phyloP scores from a whole-genome alignment of 805 yeast genomes.

The Metschnikowia orientalis region DNA sequence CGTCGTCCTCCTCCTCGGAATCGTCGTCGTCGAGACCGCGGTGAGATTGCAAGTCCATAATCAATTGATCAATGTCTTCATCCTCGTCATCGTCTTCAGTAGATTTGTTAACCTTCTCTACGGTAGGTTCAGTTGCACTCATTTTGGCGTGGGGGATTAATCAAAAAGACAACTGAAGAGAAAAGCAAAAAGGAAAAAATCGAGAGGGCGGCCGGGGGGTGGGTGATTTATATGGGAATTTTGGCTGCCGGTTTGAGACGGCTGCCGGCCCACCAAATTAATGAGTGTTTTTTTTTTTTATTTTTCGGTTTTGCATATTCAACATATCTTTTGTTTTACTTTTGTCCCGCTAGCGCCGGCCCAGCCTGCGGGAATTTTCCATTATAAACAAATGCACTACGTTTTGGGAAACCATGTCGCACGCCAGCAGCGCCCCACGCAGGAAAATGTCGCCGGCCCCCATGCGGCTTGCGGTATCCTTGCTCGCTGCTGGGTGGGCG shows the following conservation, averaged over 20 bases:
- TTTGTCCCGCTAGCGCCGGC: constrained; percentile 8
- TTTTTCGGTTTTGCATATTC: constrained; percentile 5
- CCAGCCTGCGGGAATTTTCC: constrained; percentile 19
- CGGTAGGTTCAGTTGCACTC: constrained; percentile 49
- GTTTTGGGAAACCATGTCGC: constrained; percentile 18
- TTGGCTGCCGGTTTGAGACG: constrained; percentile 6
- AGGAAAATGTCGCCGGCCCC: constrained; percentile 2
- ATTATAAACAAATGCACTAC: constrained; percentile 19
- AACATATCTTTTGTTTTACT: constrained; percentile 9
- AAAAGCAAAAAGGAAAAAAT: constrained; percentile 9
- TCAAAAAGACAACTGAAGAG: constrained; percentile 15
- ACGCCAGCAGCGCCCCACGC: constrained; percentile 1
- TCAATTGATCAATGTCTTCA: constrained; percentile 58
- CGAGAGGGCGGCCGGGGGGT: constrained; percentile 7
- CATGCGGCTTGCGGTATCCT: constrained; percentile 1
- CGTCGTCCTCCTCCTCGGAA: constrained; percentile 29
- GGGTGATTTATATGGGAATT: constrained; percentile 16
- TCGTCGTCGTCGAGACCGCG: constrained; percentile 35
- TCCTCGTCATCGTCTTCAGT: constrained; percentile 49
- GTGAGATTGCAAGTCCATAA: constrained; percentile 74
- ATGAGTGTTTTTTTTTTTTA: constrained; percentile 5
- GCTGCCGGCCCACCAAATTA: constrained; percentile 6
- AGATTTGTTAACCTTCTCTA: constrained; percentile 49
- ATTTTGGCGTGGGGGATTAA: constrained; percentile 13
- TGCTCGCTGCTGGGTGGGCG: no score